Base-by-base conservation (phyloP, 345 rosid genomes). In the Eucalyptus regnans region DNA sequence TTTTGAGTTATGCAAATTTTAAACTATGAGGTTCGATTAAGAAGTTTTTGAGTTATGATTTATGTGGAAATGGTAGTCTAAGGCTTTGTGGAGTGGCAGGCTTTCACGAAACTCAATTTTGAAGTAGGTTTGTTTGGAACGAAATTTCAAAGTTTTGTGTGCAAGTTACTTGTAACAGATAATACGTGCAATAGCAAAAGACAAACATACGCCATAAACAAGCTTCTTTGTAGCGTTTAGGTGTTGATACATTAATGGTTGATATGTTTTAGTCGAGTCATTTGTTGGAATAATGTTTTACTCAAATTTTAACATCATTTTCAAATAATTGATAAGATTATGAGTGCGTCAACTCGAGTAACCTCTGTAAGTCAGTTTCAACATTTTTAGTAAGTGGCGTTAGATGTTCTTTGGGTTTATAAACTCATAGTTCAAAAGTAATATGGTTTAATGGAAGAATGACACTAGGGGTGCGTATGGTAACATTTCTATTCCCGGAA, bases 401-500 rank as follows among this genome's bases (percentile, higher is more conserved):
- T 58, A 23, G 2, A 4, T 58, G 3, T 58, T 10, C 12, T 18
- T 58, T 58, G n/a, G 25, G n/a, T 58, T 23, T 58, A 25, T 58
- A 25, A 58, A 25, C 64, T 25, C 14, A 58, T 58, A 58, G 5
- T 58, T 23, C 1, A 3, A 58, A 25, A 58, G n/a, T 9, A 3
- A 58, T 58, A 52, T 17, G 56, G 2, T 52, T 52, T 52, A 18
- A 52, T 0, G 9, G 23, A 17, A 51, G 56, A 51, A 17, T 3
- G 56, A 52, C 56, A 52, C 9, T 52, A 17, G 9, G 4, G 23
- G 56, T 52, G 9, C 3, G 56, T 51, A 51, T 17, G 22, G 56
- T 51, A 51, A 51, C 1, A 51, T 51, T 51, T 51, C 1, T 51
- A 51, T 51, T 51, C 0, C 0, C 0, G 0, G 1, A 3, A 51